Evolutionary conservation across 2,329 filamentous ascomycete species (phyloP).

Genomic region (Mycosphaerella sp.): DNA sequence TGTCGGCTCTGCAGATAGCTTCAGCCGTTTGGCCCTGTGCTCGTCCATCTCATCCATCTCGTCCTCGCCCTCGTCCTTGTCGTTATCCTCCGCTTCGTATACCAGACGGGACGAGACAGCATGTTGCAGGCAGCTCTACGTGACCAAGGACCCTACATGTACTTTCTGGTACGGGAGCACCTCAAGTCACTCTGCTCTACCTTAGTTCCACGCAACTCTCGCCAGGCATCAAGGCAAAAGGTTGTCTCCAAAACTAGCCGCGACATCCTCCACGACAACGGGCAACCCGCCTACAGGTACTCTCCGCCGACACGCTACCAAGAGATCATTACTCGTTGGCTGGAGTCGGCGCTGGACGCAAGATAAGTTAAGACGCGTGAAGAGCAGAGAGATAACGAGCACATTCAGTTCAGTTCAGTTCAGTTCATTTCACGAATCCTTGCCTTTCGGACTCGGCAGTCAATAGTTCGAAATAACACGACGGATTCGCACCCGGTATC

Average conservation of each 20-base stretch:
- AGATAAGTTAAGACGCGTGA: no score
- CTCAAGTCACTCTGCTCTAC: neutral
- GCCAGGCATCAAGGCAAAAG: neutral
- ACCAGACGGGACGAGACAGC: neutral
- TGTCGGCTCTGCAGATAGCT: conserved; percentile 9
- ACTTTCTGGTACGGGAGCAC: no score
- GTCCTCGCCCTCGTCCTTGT: conserved; percentile 14
- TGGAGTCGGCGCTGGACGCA: no score
- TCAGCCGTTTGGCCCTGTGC: conserved; percentile 21
- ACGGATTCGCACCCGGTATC: neutral
- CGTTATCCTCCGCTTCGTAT: neutral
- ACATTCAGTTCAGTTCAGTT: no score
- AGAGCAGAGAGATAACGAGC: no score
- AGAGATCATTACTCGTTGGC: no score
- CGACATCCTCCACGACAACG: neutral
- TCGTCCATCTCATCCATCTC: conserved; percentile 13
- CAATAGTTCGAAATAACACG: no score
- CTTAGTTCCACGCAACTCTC: neutral
- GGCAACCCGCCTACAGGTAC: no score
- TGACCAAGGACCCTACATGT: no score
- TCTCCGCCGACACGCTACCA: no score
- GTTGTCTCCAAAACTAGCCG: neutral
- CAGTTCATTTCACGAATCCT: neutral
- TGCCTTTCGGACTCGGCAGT: neutral
- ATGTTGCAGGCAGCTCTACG: neutral